Conservation (phyloP, 805 yeast genomes). For the Hagleromyces aurorensis region DNA sequence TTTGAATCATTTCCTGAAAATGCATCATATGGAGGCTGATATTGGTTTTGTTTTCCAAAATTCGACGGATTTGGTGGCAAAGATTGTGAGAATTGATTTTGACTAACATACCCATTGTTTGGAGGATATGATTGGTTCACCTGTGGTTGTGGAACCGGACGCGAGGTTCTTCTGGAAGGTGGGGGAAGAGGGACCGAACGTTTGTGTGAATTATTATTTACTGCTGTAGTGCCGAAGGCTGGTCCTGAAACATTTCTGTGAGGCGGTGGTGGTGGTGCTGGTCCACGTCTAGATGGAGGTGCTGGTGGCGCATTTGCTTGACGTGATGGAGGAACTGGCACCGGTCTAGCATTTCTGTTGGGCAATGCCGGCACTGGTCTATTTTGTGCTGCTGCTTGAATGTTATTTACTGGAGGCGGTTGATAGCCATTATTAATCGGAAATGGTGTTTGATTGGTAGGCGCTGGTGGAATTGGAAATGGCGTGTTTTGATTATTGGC, state of each 20-base stretch:
- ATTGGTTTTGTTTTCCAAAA: no score
- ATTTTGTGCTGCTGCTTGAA: conserved; percentile 1
- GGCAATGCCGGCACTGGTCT: conserved; percentile 21
- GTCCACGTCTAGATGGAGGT: conserved; percentile 21
- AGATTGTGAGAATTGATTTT: no score
- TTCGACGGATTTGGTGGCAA: no score
- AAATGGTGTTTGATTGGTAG: conserved; percentile 3
- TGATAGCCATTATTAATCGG: conserved; percentile 5
- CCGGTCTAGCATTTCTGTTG: conserved; percentile 13
- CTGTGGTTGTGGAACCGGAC: no score
- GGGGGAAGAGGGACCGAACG: no score
- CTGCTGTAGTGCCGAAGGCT: no score
- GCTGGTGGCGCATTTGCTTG: conserved; percentile 16
- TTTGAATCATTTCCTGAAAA: no score
- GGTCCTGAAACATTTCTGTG: conserved; percentile 10
- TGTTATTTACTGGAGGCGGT: conserved; percentile 2
- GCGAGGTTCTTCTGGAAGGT: no score
- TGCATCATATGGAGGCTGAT: no score
- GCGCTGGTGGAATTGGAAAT: conserved; percentile 6
- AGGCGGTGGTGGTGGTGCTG: conserved; percentile 21
- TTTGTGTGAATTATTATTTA: no score
- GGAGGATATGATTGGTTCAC: no score
- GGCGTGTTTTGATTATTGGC: conserved; percentile 5
- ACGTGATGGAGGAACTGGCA: conserved; percentile 15
- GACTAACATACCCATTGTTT: no score